Conservation (phyloP, 441 rosid species). For the Pelargonium citronellum region DNA sequence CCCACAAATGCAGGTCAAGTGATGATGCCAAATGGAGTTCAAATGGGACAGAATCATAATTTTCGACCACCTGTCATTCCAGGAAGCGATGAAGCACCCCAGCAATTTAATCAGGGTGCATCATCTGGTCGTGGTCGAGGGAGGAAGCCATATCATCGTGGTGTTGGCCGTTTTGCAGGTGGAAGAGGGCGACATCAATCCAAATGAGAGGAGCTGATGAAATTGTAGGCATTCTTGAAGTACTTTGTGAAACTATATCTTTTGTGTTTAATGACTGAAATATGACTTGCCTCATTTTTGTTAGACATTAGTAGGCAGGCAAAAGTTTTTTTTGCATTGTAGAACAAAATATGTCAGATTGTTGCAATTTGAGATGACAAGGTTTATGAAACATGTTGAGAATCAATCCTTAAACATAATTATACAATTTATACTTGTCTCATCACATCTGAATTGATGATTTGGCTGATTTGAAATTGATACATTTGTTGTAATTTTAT, state of each 20-base stretch:
- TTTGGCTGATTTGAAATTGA: too few relatives aligned
- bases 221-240: background rate
- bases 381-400: too few relatives aligned
- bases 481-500: too few relatives aligned
- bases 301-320: too few relatives aligned
- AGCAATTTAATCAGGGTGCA: conserved; percentile 41
- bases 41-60: conserved; percentile 25
- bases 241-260: conserved; percentile 1
- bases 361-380: too few relatives aligned
- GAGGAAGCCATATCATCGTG: conserved; percentile 37
- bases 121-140: conserved; percentile 35
- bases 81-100: conserved; percentile 30
- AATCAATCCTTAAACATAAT: too few relatives aligned
- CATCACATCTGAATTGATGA: too few relatives aligned
- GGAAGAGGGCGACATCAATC: conserved; percentile 30
- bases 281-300: too few relatives aligned
- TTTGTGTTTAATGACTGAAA: conserved; percentile 3
- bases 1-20: conserved; percentile 30
- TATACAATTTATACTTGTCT: too few relatives aligned
- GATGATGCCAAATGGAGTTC: conserved; percentile 20
- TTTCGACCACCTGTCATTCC: conserved; percentile 22
- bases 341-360: too few relatives aligned
- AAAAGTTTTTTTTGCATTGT: too few relatives aligned
- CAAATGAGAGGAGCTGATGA: conserved; percentile 18
- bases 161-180: conserved; percentile 35